phyloP scores from a whole-genome alignment of 345 rosid genomes.

The Xanthoceras sorbifolium region DNA sequence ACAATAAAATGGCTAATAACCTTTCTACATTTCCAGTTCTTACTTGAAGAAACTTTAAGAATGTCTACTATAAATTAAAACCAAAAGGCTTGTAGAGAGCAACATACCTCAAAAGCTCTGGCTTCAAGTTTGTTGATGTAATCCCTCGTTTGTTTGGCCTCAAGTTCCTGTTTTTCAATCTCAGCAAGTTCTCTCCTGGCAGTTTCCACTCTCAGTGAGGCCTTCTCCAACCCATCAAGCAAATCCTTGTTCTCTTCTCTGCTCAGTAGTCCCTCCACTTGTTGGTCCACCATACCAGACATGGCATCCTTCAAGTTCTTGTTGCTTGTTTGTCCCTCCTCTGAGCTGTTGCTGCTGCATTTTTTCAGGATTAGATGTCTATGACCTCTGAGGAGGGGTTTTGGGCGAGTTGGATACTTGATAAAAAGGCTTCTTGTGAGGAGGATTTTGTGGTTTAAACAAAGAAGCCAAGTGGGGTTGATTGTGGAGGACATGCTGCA shows the following conservation, averaged over 20 bases:
- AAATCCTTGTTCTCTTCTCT: conserved; percentile 71
- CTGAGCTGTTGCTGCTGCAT: conserved; percentile 38
- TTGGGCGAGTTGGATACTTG: conserved; percentile 18
- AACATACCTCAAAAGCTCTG: conserved; percentile 67
- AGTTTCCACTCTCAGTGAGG: conserved; percentile 69
- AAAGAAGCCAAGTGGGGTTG: conserved; percentile 4
- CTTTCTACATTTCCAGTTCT: no score
- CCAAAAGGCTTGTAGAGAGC: neutral
- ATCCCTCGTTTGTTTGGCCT: conserved; percentile 50
- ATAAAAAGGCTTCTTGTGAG: neutral
- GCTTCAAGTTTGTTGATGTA: conserved; percentile 58
- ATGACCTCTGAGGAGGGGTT: neutral
- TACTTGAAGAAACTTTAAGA: no score
- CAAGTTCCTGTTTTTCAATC: conserved; percentile 72
- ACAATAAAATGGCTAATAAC: no score
- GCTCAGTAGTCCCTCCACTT: conserved; percentile 69
- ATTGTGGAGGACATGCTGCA: neutral
- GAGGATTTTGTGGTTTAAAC: conserved; percentile 1
- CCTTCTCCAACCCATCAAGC: conserved; percentile 76
- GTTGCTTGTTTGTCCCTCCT: conserved; percentile 23
- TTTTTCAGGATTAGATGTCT: conserved; percentile 33
- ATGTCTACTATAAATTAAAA: no score
- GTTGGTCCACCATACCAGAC: conserved; percentile 60
- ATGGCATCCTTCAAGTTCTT: conserved; percentile 55
- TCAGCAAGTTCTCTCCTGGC: conserved; percentile 73